Evolutionary conservation across 257 asterid species (phyloP), one percentile per base, ranked within the genome.

Genomic region (Penstemon eatonii): DNA sequence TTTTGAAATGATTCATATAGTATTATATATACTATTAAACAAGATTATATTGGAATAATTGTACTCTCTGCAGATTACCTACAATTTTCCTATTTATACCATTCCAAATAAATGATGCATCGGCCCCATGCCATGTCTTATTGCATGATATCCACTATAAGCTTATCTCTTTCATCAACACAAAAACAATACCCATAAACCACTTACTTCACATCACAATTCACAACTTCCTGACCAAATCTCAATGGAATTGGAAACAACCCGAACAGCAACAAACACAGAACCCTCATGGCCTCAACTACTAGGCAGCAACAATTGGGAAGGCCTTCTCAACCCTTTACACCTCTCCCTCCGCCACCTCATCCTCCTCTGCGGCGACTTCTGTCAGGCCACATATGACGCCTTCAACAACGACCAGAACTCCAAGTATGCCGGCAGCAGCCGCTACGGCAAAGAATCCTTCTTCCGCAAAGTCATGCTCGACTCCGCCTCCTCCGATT

Each of bases 311-410:
- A 76, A 84, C 55, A 71, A 87, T 73, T 89, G 95, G 96, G 74
- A 84, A 4, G 88, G 89, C 60, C 90, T 91, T 1, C 78, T 91
- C 0, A 75, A 84, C 63, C 96, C 96, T 3, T 10, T 89, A n/a
- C 45, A 82, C 76, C 84, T 89, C 74, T 6, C 36, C 71, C 92
- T 91, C 78, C 95, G 96, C 3, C 77, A 70, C 33, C 78, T 89
- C 65, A 80, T 89, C 61, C 90, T 91, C 76, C 90, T 84, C 5
- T 89, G 98, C 69, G 98, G 98, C 53, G 91, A 89, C 78, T 79
- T 92, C 83, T 86, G 91, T 66, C 98, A 92, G 64, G 92, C 91
- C 6, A 92, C 96, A 5, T 92, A 92, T 66, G 96, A 89, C 69
- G 86, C 95, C 82, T 89, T 89, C 90, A 87, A 86, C 85, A 92